A percentile compares a stretch with the other conserved stretches of the same genome.
phyloP scores from a whole-genome alignment of 331 rosid species.

The Malus hybrid region DNA sequence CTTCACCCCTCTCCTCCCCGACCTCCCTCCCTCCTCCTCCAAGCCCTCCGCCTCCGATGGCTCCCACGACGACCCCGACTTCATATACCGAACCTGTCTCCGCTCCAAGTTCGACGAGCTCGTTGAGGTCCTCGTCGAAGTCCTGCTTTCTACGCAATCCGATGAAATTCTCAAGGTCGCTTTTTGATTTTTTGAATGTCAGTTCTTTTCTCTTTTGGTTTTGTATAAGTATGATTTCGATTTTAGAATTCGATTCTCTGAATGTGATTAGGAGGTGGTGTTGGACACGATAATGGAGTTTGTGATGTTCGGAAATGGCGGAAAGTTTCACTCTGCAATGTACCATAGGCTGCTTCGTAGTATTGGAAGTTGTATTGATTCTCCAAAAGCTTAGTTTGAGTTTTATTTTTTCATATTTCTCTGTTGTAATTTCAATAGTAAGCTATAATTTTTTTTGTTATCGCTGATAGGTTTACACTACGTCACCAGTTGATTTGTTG shows the following conservation, averaged over 20 bases:
- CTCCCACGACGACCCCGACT: slow-evolving; percentile 38
- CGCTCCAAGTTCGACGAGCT: slow-evolving; percentile 80
- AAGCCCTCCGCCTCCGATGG: neutral
- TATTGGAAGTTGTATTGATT: slow-evolving; percentile 43
- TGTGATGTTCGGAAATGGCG: slow-evolving; percentile 58
- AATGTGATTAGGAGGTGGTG: slow-evolving; percentile 46
- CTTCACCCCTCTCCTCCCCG: slow-evolving; percentile 56
- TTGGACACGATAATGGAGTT: slow-evolving; percentile 82
- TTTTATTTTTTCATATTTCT: neutral
- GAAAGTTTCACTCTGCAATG: slow-evolving; percentile 66
- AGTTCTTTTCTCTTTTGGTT: neutral
- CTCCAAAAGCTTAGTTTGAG: neutral
- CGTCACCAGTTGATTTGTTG: slow-evolving; percentile 13
- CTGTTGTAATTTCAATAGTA: neutral
- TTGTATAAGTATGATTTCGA: no score
- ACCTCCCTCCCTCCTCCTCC: slow-evolving; percentile 49
- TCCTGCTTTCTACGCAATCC: slow-evolving; percentile 35
- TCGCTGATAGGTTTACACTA: slow-evolving; percentile 41
- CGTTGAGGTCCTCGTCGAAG: slow-evolving; percentile 42
- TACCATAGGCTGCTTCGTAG: slow-evolving; percentile 54
- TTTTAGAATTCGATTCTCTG: neutral
- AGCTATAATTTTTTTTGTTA: neutral
- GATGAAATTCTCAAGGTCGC: slow-evolving; percentile 48
- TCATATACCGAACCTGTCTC: slow-evolving; percentile 72
- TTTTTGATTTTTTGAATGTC: neutral